Evolutionary conservation across 495 filamentous ascomycete genomes (phyloP), one percentile per base, ranked within the genome.

Genomic region (Trichoderma orchidacearum): DNA sequence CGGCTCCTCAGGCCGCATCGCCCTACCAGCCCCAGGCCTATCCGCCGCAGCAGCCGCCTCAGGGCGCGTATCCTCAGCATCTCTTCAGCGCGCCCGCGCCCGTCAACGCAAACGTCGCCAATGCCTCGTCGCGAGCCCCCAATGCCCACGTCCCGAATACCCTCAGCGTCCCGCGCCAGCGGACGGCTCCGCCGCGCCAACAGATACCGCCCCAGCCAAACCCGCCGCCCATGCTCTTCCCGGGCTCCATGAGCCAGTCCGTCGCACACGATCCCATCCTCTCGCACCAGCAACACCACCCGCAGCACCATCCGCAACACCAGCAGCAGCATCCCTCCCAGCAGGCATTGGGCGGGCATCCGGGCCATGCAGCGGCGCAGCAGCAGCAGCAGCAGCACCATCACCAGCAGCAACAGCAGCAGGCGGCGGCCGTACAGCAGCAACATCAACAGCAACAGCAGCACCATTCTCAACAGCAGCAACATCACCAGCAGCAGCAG

Each of bases 1-100:
- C 71, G 30, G 67, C 72, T 29, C 60, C 68, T 31, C 70, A 71
- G 48, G 69, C 71, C 58, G 66, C 69, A 59, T 70, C 71, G 8
- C 68, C 74, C n/a, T 75, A 73, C 56, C 68, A 71, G 55, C 51
- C 68, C 4, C 66, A 71, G 54, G 60, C 68, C 56, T 72, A 72
- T 61, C 45, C 67, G 56, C 64, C 70, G 45, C 67, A 68, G 59
- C 66, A 67, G 38, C 67, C 62, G 18, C 60, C 62, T 12, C 62
- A 61, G 55, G 58, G 59, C 55, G 57, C 62, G 21, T 67, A 65
- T 45, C 55, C 65, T 30, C 67, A 67, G 52, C 66, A 57, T 45
- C 41, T 57, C 45, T 57, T 57, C 56, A 28, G 21, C 45, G 12
- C 55, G 13, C 27, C 56, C 17, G 13, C 32, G 9, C n/a, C 53